These are phyloP conservation scores for Ochetophila trinervis DNA, from an alignment of 306 rosid genomes.

Conservation along the genomic window DNA sequence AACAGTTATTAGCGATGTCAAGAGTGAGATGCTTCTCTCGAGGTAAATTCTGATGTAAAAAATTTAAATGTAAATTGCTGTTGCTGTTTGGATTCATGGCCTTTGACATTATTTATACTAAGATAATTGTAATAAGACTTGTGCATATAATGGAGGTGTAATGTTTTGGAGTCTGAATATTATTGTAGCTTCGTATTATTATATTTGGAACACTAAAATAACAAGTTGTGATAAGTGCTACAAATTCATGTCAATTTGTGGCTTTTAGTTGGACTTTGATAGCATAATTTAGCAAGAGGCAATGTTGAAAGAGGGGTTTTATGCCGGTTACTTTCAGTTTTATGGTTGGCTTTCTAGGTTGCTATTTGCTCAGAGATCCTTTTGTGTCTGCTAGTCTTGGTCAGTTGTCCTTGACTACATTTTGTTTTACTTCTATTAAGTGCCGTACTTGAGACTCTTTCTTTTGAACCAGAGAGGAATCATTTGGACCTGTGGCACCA, in stretches of 20 bases:
- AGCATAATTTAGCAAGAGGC: too few species aligned
- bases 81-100: constrained; percentile 3
- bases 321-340: too few species aligned
- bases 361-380: not conserved
- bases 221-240: too few species aligned
- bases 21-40: constrained; percentile 69
- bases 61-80: not conserved
- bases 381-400: not conserved
- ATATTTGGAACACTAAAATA: too few species aligned
- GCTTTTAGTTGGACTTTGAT: too few species aligned
- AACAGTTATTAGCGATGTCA: constrained; percentile 65
- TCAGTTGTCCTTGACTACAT: not conserved
- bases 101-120: not conserved
- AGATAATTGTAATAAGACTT: not conserved
- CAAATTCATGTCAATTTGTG: too few species aligned
- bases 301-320: too few species aligned
- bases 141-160: not conserved
- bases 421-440: not conserved
- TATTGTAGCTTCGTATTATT: too few species aligned
- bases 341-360: not conserved
- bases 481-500: constrained; percentile 96
- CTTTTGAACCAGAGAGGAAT: constrained; percentile 67
- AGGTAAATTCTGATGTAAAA: constrained; percentile 44
- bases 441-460: constrained; percentile 24
- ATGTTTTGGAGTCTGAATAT: not conserved